Base-by-base conservation (phyloP, 306 rosid species). In the Fragaria nilgerrensis region DNA sequence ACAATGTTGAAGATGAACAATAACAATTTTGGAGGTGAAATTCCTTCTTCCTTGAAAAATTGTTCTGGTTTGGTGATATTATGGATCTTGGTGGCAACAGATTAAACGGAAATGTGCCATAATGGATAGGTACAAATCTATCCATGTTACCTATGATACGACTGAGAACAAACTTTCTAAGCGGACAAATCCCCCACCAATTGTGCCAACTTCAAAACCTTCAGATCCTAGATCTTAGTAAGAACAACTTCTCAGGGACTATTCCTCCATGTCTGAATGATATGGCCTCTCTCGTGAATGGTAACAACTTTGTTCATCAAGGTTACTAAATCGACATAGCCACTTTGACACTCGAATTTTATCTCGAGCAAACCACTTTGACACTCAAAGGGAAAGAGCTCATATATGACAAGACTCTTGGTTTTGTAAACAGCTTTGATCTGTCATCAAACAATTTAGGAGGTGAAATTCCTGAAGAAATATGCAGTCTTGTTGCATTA, bases 391-490 rank as follows among this genome's bases (percentile, higher is more conserved):
- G 43, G 43, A 5, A 39, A 39, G 43, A 5, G 43, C 43, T 39
- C 9, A 39, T 39, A 39, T 39, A 39, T 39, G 43, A 39, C 43
- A 39, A 39, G 43, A 39, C 11, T 32, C 22, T 50, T 22, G 3
- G 0, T 19, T 50, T 2, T 64, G 48, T 52, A 3, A 27, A 5
- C 0, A 34, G 34, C 65, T 2, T 72, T 72, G 75, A 72, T 52
- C 64, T 20, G 5, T 72, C 76, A 41, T 68, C 72, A 43, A 68
- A 68, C 14, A 68, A 68, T n/a, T 68, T 43, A 22, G 12, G 43
- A 41, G 76, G 76, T 0, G 20, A 13, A 5, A 34, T 72, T 27
- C 76, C 64, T 5, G 14, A 50, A 34, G 36, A 52, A 72, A 12
- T 72, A 14, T 19, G 43, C 34, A 52, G n/a, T 3, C 53, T 68